Conservation (phyloP, 257 asterid genomes). For the Sherardia arvensis region DNA sequence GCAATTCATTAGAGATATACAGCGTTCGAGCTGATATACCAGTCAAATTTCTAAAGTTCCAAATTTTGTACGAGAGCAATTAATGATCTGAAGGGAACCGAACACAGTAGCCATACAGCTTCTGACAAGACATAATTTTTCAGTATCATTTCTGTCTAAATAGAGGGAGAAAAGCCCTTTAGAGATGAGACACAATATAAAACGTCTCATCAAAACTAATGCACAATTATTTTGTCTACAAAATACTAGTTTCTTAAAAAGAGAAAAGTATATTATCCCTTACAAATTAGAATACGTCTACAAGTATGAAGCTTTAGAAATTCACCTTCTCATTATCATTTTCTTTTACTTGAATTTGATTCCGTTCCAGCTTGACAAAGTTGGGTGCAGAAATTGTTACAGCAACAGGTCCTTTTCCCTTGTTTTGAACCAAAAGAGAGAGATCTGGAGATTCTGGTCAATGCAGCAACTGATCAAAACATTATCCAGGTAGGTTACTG, state of each 20-base stretch:
- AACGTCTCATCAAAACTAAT: background rate
- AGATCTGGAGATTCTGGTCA: slow-evolving; percentile 68
- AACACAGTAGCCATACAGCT: background rate
- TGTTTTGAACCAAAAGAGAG: slow-evolving; percentile 75
- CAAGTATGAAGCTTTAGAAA: background rate
- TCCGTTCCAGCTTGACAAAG: slow-evolving; percentile 50
- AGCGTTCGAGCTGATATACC: background rate
- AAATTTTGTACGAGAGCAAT: background rate
- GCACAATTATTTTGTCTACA: background rate
- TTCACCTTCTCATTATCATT: slow-evolving; percentile 58
- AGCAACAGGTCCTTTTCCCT: slow-evolving; percentile 40
- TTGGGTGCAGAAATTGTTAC: slow-evolving; percentile 54
- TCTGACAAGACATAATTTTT: background rate
- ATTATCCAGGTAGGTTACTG: background rate
- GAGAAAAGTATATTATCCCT: background rate
- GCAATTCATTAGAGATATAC: no score
- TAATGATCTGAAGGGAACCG: background rate
- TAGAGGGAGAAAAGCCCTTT: background rate
- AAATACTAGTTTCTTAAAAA: background rate
- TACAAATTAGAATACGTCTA: background rate
- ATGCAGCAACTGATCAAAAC: background rate
- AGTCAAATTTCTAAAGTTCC: background rate
- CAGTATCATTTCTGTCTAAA: background rate
- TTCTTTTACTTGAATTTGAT: slow-evolving; percentile 47
- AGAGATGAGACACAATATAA: background rate